Conservation (phyloP, 2,329 filamentous ascomycete genomes). For the Albophoma yamanashiensis region DNA sequence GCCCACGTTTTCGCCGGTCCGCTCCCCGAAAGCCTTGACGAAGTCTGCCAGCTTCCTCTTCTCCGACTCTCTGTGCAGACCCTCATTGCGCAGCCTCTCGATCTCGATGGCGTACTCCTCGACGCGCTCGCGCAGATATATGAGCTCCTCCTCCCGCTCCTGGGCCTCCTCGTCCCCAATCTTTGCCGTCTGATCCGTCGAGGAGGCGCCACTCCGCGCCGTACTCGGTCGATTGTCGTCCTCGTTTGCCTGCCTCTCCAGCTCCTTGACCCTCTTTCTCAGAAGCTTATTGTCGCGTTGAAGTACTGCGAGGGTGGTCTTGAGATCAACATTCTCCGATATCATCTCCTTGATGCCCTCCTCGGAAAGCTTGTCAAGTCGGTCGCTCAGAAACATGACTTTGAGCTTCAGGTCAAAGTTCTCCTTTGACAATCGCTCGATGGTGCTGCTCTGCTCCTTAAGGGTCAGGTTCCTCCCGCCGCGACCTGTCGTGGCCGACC, state of each 20-base stretch:
- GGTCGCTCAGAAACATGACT: conserved; percentile 92
- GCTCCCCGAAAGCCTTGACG: conserved; percentile 45
- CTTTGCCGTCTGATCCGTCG: conserved; percentile 45
- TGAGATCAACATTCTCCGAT: conserved; percentile 90
- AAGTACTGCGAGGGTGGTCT: conserved; percentile 77
- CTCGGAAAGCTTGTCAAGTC: conserved; percentile 84
- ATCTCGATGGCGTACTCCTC: conserved; percentile 78
- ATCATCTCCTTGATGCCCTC: conserved; percentile 98
- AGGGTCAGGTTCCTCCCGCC: conserved; percentile 68
- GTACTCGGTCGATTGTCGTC: conserved; percentile 53
- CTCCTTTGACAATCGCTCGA: conserved; percentile 91
- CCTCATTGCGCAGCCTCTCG: conserved; percentile 70
- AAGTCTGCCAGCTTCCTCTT: conserved; percentile 79
- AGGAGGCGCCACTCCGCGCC: conserved; percentile 43
- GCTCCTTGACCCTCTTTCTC: conserved; percentile 69
- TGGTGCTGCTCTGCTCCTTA: conserved; percentile 95
- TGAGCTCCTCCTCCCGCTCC: conserved; percentile 74
- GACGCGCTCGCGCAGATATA: conserved; percentile 74
- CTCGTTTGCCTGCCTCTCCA: conserved; percentile 69
- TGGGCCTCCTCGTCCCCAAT: conserved; percentile 49
- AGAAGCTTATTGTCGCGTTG: conserved; percentile 85
- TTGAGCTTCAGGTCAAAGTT: conserved; percentile 97
- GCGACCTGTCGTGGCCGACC: conserved; percentile 37
- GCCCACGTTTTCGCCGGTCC: conserved; percentile 36
- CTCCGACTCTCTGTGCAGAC: conserved; percentile 68